Evolutionary conservation across 805 yeast species (phyloP).

Genomic region (Candida morakotiae): DNA sequence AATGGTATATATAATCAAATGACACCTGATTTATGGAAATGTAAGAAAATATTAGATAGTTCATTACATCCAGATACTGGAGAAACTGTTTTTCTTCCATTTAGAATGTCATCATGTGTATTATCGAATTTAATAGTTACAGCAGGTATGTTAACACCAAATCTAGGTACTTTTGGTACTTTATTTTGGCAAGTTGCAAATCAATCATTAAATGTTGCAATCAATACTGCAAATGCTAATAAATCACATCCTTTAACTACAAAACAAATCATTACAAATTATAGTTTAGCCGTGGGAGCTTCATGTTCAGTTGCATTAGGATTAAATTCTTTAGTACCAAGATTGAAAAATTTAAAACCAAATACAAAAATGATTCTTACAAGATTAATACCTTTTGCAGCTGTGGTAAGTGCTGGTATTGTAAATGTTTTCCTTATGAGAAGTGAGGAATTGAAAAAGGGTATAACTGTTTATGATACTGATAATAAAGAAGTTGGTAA

Average conservation of each 20-base stretch:
- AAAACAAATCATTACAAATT: slow-evolving; percentile 70
- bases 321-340: slow-evolving; percentile 85
- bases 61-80: slow-evolving; percentile 97
- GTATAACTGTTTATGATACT: slow-evolving; percentile 67
- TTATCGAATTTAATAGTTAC: slow-evolving; percentile 91
- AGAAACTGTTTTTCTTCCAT: slow-evolving; percentile 86
- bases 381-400: slow-evolving; percentile 95
- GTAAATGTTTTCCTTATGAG: slow-evolving; percentile 97
- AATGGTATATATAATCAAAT: slow-evolving; percentile 61
- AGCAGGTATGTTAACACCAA: slow-evolving; percentile 97
- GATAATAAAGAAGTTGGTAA: slow-evolving; percentile 59
- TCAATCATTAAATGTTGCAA: slow-evolving; percentile 94
- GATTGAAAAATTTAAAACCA: slow-evolving; percentile 66
- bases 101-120: slow-evolving; percentile 96
- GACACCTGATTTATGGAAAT: slow-evolving; percentile 84
- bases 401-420: slow-evolving; percentile 95
- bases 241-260: slow-evolving; percentile 89
- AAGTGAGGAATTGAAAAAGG: slow-evolving; percentile 85
- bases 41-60: slow-evolving; percentile 83
- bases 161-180: slow-evolving; percentile 84
- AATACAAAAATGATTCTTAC: slow-evolving; percentile 67
- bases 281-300: slow-evolving; percentile 85
- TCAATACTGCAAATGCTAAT: slow-evolving; percentile 93
- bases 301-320: slow-evolving; percentile 96
- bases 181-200: slow-evolving; percentile 97